Evolutionary conservation across 371 early-diverging fungal species (phyloP).

Genomic region (Mortierella sp.): DNA sequence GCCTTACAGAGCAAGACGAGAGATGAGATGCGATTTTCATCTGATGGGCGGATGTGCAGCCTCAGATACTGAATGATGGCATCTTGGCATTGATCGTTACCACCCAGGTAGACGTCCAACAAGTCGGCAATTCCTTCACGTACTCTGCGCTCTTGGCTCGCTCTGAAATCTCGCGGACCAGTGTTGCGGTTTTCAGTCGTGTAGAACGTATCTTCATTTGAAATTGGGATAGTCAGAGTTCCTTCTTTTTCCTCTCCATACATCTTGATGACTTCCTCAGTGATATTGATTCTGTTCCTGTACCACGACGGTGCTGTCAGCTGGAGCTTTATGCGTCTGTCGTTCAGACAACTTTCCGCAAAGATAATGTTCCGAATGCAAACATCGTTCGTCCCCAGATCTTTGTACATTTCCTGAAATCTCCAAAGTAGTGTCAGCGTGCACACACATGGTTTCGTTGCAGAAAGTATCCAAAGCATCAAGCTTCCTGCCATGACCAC

Average conservation of each 20-base stretch:
- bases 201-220: neutral
- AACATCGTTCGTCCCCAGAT: neutral
- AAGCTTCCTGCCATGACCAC: constrained; percentile 1
- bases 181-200: neutral
- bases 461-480: constrained; percentile 11
- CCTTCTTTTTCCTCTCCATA: neutral
- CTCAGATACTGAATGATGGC: constrained; percentile 7
- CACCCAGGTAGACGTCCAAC: neutral
- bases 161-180: too few species aligned
- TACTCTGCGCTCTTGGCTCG: neutral
- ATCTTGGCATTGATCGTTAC: neutral
- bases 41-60: neutral
- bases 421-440: constrained; percentile 9
- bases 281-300: neutral
- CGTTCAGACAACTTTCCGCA: constrained; percentile 6
- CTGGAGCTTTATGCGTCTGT: neutral
- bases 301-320: neutral
- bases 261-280: neutral
- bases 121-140: neutral
- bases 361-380: neutral
- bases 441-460: neutral
- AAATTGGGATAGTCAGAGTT: constrained; percentile 6
- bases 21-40: neutral
- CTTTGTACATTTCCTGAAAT: neutral
- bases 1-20: constrained; percentile 1